These are phyloP conservation scores for Metarhizium rileyi DNA, from an alignment of 2,329 filamentous ascomycete species.

Conservation along the genomic window DNA sequence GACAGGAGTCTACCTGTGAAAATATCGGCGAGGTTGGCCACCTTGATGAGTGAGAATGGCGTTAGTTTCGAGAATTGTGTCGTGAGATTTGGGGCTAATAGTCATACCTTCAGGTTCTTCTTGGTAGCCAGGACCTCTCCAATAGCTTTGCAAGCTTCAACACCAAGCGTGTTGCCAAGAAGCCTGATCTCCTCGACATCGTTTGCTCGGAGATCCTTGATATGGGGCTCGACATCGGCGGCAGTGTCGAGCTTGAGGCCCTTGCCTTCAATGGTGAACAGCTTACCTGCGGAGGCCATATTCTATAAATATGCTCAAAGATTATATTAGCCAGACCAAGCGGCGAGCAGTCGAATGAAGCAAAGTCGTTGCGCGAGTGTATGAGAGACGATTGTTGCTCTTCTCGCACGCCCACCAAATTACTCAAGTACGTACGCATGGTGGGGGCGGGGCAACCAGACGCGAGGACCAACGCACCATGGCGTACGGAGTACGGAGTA, in stretches of 20 bases:
- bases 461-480: no score
- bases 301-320: constrained; percentile 7
- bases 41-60: constrained; percentile 30
- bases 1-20: constrained; percentile 89
- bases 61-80: background rate
- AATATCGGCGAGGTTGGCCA: constrained; percentile 91
- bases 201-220: constrained; percentile 62
- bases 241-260: constrained; percentile 87
- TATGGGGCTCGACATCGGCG: constrained; percentile 75
- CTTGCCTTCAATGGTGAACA: constrained; percentile 87
- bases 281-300: constrained; percentile 37
- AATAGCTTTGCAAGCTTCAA: constrained; percentile 77
- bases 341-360: constrained; percentile 3
- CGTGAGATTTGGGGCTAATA: background rate
- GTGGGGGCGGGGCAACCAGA: constrained; percentile 20
- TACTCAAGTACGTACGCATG: constrained; percentile 11
- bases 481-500: no score
- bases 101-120: constrained; percentile 62
- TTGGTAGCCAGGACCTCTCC: constrained; percentile 78
- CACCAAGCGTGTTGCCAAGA: constrained; percentile 84
- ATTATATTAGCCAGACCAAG: background rate
- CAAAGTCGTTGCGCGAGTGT: background rate
- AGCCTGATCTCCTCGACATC: constrained; percentile 79
- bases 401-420: constrained; percentile 3
- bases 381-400: background rate